Evolutionary conservation across 495 filamentous ascomycete species (phyloP).

Genomic region (Penicillium coprophilum): DNA sequence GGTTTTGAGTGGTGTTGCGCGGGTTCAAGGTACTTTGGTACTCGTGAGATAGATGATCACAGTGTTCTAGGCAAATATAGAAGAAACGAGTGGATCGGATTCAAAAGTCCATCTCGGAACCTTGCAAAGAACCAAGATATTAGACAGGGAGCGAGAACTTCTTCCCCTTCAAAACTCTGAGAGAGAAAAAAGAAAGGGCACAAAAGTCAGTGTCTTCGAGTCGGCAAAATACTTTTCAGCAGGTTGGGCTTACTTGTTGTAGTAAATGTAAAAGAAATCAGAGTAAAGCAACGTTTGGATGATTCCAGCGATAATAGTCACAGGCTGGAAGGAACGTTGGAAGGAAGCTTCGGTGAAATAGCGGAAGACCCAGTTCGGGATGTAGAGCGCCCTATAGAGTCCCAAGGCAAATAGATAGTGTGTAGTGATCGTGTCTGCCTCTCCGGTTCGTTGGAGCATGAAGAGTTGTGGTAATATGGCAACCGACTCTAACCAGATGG

Average conservation of each 20-base stretch:
- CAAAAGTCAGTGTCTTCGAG: not conserved
- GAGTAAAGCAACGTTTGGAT: slow-evolving; percentile 94
- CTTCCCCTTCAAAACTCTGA: slow-evolving; percentile 77
- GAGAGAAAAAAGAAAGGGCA: not conserved
- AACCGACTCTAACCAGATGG: slow-evolving; percentile 94
- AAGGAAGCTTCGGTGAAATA: slow-evolving; percentile 63
- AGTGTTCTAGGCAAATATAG: slow-evolving; percentile 5
- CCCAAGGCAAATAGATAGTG: slow-evolving; percentile 98
- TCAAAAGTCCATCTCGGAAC: not conserved
- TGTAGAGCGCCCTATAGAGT: slow-evolving; percentile 87
- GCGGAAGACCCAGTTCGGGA: slow-evolving; percentile 95
- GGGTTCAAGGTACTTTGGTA: not conserved
- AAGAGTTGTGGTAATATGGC: slow-evolving; percentile 97
- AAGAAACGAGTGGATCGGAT: not conserved
- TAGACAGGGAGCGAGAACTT: slow-evolving; percentile 85
- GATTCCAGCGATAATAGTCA: slow-evolving; percentile 81
- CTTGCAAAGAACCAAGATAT: not conserved
- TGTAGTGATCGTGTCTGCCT: slow-evolving; percentile 96
- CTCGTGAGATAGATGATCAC: not conserved
- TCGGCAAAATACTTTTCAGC: too few species aligned
- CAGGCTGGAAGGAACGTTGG: slow-evolving; percentile 66
- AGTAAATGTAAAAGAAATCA: slow-evolving; percentile 99
- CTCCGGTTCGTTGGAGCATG: slow-evolving; percentile 94
- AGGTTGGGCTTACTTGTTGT: slow-evolving; percentile 68
- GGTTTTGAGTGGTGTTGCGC: not conserved